A percentile compares a stretch with the other conserved stretches of the same genome.
Evolutionary conservation across 2,329 filamentous ascomycete species (phyloP).

Genomic region (Cytospora chrysosperma): DNA sequence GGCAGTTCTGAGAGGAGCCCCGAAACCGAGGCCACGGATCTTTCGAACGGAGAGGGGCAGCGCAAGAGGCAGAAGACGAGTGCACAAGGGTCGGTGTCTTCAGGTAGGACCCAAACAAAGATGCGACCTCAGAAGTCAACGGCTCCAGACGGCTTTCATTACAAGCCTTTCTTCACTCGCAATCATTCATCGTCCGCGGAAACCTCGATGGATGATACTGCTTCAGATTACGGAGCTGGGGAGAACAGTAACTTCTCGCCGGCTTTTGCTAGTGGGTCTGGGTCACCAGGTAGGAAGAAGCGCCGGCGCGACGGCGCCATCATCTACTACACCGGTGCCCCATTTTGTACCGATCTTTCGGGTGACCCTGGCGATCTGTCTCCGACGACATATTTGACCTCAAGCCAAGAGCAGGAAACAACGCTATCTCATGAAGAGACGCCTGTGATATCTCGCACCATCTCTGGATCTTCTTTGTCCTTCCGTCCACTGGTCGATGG

Average conservation of each 20-base stretch:
- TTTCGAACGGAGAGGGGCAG: slow-evolving; percentile 41
- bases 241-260: slow-evolving; percentile 51
- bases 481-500: slow-evolving; percentile 51
- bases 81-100: slow-evolving; percentile 36
- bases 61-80: slow-evolving; percentile 48
- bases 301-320: slow-evolving; percentile 69
- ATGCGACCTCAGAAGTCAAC: slow-evolving; percentile 37
- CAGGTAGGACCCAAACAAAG: slow-evolving; percentile 39
- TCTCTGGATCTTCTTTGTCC: slow-evolving; percentile 51
- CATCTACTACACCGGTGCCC: slow-evolving; percentile 78
- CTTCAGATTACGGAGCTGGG: slow-evolving; percentile 42
- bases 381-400: slow-evolving; percentile 49
- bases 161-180: slow-evolving; percentile 62
- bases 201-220: slow-evolving; percentile 48
- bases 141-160: slow-evolving; percentile 54
- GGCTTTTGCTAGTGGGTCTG: slow-evolving; percentile 49
- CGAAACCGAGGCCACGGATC: slow-evolving; percentile 50
- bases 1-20: slow-evolving; percentile 47
- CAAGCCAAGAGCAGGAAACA: slow-evolving; percentile 38
- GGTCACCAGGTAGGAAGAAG: slow-evolving; percentile 45
- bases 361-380: slow-evolving; percentile 58
- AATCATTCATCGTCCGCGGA: slow-evolving; percentile 47
- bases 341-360: slow-evolving; percentile 78
- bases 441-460: slow-evolving; percentile 38
- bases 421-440: slow-evolving; percentile 27